Percentiles rank a stretch among this genome's conserved stretches.
phyloP scores from a whole-genome alignment of 768 basidiomycete species.

The Melanogaster broomeanus region DNA sequence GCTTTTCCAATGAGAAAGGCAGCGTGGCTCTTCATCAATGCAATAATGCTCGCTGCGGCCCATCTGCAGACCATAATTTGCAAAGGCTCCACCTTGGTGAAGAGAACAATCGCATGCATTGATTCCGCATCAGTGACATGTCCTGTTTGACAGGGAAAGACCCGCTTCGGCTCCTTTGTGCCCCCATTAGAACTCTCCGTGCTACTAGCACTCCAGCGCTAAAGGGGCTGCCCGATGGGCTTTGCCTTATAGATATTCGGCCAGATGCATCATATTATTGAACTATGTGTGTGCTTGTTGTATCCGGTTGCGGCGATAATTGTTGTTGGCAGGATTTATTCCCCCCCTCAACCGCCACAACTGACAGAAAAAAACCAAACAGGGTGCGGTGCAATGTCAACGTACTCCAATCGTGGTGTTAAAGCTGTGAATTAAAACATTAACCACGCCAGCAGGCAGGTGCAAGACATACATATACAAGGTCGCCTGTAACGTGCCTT shows the following conservation, averaged over 20 bases:
- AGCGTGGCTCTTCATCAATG: too few species aligned
- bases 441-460: not conserved
- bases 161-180: conserved; percentile 13
- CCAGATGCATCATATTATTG: conserved; percentile 6
- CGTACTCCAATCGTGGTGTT: conserved; percentile 16
- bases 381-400: not conserved
- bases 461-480: not conserved
- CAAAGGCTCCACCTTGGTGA: conserved; percentile 27
- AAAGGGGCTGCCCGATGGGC: not conserved
- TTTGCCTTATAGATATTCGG: not conserved
- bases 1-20: too few species aligned
- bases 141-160: not conserved
- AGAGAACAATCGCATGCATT: not conserved
- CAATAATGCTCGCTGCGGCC: not conserved
- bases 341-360: not conserved
- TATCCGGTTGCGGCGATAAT: conserved; percentile 6
- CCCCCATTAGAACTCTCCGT: conserved; percentile 6
- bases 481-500: conserved; percentile 3
- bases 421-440: not conserved
- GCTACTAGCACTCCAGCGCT: too few species aligned
- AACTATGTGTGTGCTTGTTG: conserved; percentile 2
- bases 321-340: conserved; percentile 1
- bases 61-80: conserved; percentile 18
- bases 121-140: not conserved
- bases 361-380: conserved; percentile 9